phyloP scores from a whole-genome alignment of 139 green algal genomes.

The Gonium pectorale region DNA sequence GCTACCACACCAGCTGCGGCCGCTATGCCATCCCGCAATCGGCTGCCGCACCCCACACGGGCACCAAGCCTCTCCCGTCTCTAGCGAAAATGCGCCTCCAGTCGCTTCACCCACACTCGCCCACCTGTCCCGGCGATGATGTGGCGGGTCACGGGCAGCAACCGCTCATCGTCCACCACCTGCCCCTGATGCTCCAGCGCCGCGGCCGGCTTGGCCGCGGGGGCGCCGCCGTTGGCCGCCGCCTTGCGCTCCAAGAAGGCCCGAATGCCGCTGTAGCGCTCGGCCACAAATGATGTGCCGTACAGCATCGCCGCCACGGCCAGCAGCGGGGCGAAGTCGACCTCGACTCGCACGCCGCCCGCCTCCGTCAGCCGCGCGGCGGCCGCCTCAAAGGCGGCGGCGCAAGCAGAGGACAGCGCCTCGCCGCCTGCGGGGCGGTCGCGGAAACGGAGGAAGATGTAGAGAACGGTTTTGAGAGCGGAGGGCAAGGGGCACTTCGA shows the following conservation, averaged over 20 bases:
- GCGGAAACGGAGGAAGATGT: too few relatives aligned
- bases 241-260: slow-evolving; percentile 73
- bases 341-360: slow-evolving; percentile 63
- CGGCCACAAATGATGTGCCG: slow-evolving; percentile 81
- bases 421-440: slow-evolving; percentile 50
- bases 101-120: too few relatives aligned
- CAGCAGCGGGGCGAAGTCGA: slow-evolving; percentile 80
- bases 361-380: slow-evolving; percentile 52
- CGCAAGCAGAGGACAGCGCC: slow-evolving; percentile 36
- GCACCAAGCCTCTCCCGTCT: too few relatives aligned
- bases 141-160: slow-evolving; percentile 74
- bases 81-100: too few relatives aligned
- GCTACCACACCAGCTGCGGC: too few relatives aligned
- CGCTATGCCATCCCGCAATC: too few relatives aligned
- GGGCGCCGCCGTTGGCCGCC: neutral
- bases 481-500: too few relatives aligned
- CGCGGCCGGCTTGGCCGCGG: too few relatives aligned
- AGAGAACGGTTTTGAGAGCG: neutral
- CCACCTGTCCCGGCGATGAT: slow-evolving; percentile 74
- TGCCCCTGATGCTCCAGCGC: neutral
- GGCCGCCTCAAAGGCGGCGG: slow-evolving; percentile 60
- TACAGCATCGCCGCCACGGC: slow-evolving; percentile 78
- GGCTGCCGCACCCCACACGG: too few relatives aligned
- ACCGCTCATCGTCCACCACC: slow-evolving; percentile 63
- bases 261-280: slow-evolving; percentile 80